Evolutionary conservation across 2,329 filamentous ascomycete genomes (phyloP), one percentile per base, ranked within the genome.

Genomic region (Tolypocladium ophioglossoides): DNA sequence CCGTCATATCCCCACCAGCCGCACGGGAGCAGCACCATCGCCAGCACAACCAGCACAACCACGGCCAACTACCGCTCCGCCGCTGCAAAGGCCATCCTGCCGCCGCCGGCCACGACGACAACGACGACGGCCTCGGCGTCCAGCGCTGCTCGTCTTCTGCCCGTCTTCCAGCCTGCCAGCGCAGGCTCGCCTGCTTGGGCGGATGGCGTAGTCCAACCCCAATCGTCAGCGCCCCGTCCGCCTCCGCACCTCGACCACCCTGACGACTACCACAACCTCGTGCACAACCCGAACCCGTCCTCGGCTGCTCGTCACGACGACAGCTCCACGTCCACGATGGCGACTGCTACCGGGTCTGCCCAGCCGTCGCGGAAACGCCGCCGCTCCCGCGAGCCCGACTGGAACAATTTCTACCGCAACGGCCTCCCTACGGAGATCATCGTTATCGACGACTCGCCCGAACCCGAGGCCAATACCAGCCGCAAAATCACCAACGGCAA

Each of bases 401-500:
- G 89, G 89, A 77, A 80, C 55, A 82, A 79, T 59, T 94, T 91
- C 66, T 92, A 91, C 70, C 86, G 86, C 67, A 91, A 92, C 68
- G 89, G 89, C 4, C 73, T 91, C 30, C 89, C 89, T 27, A 86
- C 89, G 67, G 89, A 94, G 73, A 84, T 94, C 66, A 92, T 94
- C 65, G 84, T 92, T 63, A 94, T 94, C 63, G 83, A 87, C 68
- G 86, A 91, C 68, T 84, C 82, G 5, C 86, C 86, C 52, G 78
- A 80, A 55, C 77, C 78, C 54, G 76, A 80, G 55, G 63, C 69
- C 50, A 68, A 71, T 53, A 70, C 72, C n/a, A 60, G 67, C 51
- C 68, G 69, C 40, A 76, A 72, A 64, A 66, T 74, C 32, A 63
- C 63, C 52, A 65, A 70, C 54, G 66, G 65, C 60, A 60, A 63